These are phyloP conservation scores for Toxoplasma gondii DNA, from an alignment of 169 alveolate genomes.

Conservation along the genomic window DNA sequence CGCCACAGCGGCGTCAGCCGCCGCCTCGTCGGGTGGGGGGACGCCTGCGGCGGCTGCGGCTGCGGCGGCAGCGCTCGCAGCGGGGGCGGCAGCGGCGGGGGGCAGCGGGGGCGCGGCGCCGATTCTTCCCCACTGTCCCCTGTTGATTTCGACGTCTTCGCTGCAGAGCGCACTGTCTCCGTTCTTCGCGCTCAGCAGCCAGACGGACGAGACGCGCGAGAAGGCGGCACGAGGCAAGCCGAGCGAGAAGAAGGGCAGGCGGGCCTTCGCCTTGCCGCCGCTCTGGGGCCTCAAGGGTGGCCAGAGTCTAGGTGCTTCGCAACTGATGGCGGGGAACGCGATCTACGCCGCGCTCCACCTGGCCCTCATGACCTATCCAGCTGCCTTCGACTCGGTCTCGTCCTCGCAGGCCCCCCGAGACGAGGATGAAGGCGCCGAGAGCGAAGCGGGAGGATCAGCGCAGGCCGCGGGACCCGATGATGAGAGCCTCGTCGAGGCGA, in stretches of 20 bases:
- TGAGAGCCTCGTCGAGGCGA: not conserved
- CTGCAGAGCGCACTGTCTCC: not conserved
- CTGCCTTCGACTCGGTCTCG: not conserved
- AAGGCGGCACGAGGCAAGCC: not conserved
- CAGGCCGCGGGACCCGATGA: not conserved
- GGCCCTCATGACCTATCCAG: conserved; percentile 48
- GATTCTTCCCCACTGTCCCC: conserved; percentile 16
- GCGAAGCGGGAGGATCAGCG: conserved; percentile 6
- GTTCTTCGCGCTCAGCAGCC: not conserved
- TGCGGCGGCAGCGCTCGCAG: conserved; percentile 47
- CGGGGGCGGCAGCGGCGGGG: conserved; percentile 54
- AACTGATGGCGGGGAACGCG: conserved; percentile 47
- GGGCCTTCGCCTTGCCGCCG: not conserved
- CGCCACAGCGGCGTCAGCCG: not conserved
- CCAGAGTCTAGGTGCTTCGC: conserved; percentile 37
- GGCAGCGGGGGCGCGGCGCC: conserved; percentile 27
- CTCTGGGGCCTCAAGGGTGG: conserved; percentile 25
- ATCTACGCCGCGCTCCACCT: conserved; percentile 59
- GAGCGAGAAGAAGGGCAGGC: not conserved
- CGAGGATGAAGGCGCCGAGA: not conserved
- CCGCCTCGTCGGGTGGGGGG: not conserved
- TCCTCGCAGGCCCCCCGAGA: conserved; percentile 22
- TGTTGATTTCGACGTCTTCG: not conserved
- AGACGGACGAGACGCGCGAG: not conserved
- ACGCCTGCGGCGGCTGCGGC: not conserved